Percentiles rank a stretch among this genome's conserved stretches.
Conservation (phyloP, 1,284 basidiomycete genomes). For the Garcileccinum viscosum region DNA sequence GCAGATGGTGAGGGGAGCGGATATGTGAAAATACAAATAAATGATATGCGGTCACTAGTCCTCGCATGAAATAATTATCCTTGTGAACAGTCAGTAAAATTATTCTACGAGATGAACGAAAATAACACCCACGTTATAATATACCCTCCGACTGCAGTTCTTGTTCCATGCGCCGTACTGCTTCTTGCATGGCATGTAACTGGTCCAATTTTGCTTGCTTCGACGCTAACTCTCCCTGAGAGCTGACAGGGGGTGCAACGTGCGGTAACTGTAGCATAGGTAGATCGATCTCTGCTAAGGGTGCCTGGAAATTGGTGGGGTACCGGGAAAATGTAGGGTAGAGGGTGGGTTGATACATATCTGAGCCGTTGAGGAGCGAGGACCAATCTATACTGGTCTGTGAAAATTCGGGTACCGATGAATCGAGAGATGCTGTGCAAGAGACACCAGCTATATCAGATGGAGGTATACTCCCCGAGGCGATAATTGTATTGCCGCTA, state of each 20-base stretch:
- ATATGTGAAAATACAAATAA: slow-evolving; percentile 25
- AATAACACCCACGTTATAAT: slow-evolving; percentile 16
- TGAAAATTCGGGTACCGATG: slow-evolving; percentile 2
- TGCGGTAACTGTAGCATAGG: slow-evolving; percentile 33
- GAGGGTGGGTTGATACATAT: slow-evolving; percentile 3
- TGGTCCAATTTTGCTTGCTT: slow-evolving; percentile 27
- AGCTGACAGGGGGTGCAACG: background rate
- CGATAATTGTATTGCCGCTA: background rate
- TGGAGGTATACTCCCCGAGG: background rate
- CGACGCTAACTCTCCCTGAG: slow-evolving; percentile 7
- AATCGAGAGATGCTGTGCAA: background rate
- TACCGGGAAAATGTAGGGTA: slow-evolving; percentile 10
- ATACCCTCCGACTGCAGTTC: slow-evolving; percentile 34
- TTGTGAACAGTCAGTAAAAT: background rate
- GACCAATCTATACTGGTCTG: slow-evolving; percentile 24
- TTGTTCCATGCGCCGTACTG: slow-evolving; percentile 31
- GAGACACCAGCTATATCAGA: background rate
- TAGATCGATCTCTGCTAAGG: slow-evolving; percentile 32
- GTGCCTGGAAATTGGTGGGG: background rate
- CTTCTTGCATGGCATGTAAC: slow-evolving; percentile 37
- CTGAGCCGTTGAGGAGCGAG: slow-evolving; percentile 18
- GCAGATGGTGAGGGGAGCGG: background rate
- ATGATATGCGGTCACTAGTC: slow-evolving; percentile 18
- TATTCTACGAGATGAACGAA: background rate
- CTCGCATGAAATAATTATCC: slow-evolving; percentile 15